Conservation (phyloP, 2,329 filamentous ascomycete species). For the Penicillium sp. region DNA sequence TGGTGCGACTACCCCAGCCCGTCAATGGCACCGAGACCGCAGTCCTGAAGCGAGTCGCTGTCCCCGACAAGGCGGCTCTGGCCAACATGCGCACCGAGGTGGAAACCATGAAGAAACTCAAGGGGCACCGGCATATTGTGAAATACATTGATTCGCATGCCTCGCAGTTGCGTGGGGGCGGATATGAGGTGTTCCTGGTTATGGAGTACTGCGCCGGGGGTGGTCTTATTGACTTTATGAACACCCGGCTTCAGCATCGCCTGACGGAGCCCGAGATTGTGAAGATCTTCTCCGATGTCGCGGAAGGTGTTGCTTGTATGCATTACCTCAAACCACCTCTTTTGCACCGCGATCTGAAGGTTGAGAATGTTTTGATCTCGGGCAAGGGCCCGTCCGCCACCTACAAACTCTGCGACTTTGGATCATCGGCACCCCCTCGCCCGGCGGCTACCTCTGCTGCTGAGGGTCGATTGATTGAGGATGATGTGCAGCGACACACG, state of each 20-base stretch:
- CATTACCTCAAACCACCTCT: slow-evolving; percentile 95
- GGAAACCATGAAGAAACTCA: slow-evolving; percentile 99
- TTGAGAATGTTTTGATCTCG: slow-evolving; percentile 95
- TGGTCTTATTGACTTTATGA: slow-evolving; percentile 99
- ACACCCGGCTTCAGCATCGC: slow-evolving; percentile 92
- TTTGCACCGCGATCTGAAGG: slow-evolving; percentile 91
- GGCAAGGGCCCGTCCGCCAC: slow-evolving; percentile 64
- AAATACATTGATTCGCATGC: slow-evolving; percentile 99
- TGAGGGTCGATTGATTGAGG: slow-evolving; percentile 90
- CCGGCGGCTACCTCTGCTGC: slow-evolving; percentile 82
- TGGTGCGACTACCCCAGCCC: slow-evolving; percentile 80
- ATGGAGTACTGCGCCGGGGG: slow-evolving; percentile 98
- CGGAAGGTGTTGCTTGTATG: slow-evolving; percentile 97
- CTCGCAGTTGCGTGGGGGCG: slow-evolving; percentile 85
- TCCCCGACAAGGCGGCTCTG: slow-evolving; percentile 91
- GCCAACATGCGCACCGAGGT: slow-evolving; percentile 97
- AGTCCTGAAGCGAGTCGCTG: slow-evolving; percentile 91
- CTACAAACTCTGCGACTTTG: slow-evolving; percentile 99
- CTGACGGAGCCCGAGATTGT: slow-evolving; percentile 97
- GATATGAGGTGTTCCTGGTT: slow-evolving; percentile 95
- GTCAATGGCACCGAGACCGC: slow-evolving; percentile 77
- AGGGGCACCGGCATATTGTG: slow-evolving; percentile 93
- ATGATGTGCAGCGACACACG: slow-evolving; percentile 95
- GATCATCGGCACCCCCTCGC: slow-evolving; percentile 80
- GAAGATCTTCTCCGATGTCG: slow-evolving; percentile 93